Percentiles rank a stretch among this genome's conserved stretches.
These are phyloP conservation scores for Paraphysoderma sedebokerense DNA, from an alignment of 371 early-diverging fungal genomes.

Conservation along the genomic window DNA sequence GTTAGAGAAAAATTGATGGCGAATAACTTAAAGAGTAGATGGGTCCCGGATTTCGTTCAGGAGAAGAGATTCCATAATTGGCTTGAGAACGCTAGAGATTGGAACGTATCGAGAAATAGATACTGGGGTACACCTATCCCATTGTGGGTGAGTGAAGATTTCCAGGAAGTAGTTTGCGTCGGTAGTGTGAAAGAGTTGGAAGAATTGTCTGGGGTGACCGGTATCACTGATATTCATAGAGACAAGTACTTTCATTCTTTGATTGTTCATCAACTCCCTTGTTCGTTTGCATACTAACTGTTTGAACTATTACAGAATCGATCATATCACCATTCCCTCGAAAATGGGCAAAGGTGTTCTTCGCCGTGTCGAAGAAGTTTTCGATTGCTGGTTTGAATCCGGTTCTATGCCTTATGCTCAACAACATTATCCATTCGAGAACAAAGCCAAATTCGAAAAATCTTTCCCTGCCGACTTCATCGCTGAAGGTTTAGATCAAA, in stretches of 20 bases:
- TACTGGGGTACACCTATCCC: constrained; percentile 99
- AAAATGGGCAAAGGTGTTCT: constrained; percentile 77
- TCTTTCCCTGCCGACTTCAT: constrained; percentile 99
- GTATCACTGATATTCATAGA: constrained; percentile 96
- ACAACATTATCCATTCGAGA: constrained; percentile 98
- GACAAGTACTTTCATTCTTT: too few species aligned
- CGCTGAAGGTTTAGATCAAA: constrained; percentile 99
- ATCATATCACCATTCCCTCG: constrained; percentile 93
- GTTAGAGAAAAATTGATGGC: constrained; percentile 70
- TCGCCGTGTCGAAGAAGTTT: constrained; percentile 93
- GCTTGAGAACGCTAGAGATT: constrained; percentile 97
- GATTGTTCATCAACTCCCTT: neutral
- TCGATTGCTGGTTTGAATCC: constrained; percentile 99
- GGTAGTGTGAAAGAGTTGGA: constrained; percentile 94
- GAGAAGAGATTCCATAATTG: constrained; percentile 98
- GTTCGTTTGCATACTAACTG: neutral
- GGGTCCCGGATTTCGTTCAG: constrained; percentile 97
- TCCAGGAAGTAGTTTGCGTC: constrained; percentile 82
- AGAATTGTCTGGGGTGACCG: constrained; percentile 66
- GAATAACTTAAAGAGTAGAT: constrained; percentile 81
- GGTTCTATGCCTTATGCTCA: constrained; percentile 99
- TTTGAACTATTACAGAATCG: too few species aligned
- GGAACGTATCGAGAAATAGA: constrained; percentile 98
- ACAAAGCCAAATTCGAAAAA: constrained; percentile 59
- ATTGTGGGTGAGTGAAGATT: constrained; percentile 93